Conservation (phyloP, 2,329 filamentous ascomycete species). For the Nemania bipapillata region DNA sequence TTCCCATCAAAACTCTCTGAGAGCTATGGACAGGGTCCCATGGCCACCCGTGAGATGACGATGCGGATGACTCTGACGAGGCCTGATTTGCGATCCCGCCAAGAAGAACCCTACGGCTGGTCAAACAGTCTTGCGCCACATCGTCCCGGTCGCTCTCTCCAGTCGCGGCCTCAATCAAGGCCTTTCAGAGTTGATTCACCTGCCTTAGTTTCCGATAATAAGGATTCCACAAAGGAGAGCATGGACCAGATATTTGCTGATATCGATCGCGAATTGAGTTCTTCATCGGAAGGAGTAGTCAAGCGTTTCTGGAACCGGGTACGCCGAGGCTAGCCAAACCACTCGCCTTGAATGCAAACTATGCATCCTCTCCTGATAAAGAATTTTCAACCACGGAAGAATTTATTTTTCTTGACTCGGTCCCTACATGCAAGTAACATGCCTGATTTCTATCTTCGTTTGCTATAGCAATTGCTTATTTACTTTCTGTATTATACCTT, state of each 20-base stretch:
- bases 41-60: conserved; percentile 86
- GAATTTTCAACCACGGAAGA: conserved; percentile 11
- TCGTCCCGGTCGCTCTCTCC: conserved; percentile 49
- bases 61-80: conserved; percentile 93
- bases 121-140: conserved; percentile 57
- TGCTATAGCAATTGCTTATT: conserved; percentile 14
- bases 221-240: conserved; percentile 60
- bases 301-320: conserved; percentile 74
- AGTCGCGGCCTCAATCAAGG: conserved; percentile 41
- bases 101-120: conserved; percentile 78
- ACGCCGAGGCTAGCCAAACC: conserved; percentile 53
- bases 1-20: conserved; percentile 49
- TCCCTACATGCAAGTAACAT: neutral
- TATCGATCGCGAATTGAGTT: conserved; percentile 62
- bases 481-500: conserved; percentile 34
- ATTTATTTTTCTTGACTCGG: neutral
- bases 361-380: neutral
- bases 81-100: conserved; percentile 81
- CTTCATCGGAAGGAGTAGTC: conserved; percentile 61
- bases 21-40: conserved; percentile 63
- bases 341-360: neutral
- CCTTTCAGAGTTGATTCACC: conserved; percentile 51
- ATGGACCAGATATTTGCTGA: conserved; percentile 65
- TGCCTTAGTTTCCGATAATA: conserved; percentile 49
- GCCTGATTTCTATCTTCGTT: conserved; percentile 13